Percentiles rank a stretch among this genome's conserved stretches.
Conservation (phyloP, 192 early-diverging fungal species). For the Ambispora gerdemannii region DNA sequence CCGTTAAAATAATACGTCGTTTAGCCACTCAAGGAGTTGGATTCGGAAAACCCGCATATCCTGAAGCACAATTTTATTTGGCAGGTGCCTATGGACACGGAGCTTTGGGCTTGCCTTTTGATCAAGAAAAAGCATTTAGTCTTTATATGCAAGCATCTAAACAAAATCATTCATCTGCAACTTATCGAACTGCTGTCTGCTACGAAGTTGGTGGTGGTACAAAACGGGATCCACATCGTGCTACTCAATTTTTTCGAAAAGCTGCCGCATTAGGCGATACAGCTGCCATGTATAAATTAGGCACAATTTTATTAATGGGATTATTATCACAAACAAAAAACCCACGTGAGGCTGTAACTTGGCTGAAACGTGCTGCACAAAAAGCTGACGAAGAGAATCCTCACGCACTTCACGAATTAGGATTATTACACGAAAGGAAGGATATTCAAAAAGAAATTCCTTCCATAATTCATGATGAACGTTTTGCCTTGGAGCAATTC, state of each 20-base stretch:
- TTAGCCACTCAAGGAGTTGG: slow-evolving; percentile 65
- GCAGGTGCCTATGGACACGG: slow-evolving; percentile 89
- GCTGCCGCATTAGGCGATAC: slow-evolving; percentile 87
- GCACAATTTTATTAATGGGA: slow-evolving; percentile 87
- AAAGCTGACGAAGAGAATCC: slow-evolving; percentile 89
- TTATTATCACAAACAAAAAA: slow-evolving; percentile 68
- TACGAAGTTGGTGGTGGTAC: slow-evolving; percentile 96
- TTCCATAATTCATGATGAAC: slow-evolving; percentile 71
- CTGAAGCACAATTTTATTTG: slow-evolving; percentile 91
- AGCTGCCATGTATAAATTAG: slow-evolving; percentile 96
- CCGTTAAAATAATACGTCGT: slow-evolving; percentile 82
- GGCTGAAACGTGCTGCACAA: slow-evolving; percentile 90
- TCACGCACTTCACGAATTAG: slow-evolving; percentile 92
- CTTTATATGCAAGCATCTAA: slow-evolving; percentile 92
- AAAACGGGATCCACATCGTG: slow-evolving; percentile 72
- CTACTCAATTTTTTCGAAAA: slow-evolving; percentile 91
- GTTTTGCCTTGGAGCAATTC: slow-evolving; percentile 89
- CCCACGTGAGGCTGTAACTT: slow-evolving; percentile 89
- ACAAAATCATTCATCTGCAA: slow-evolving; percentile 85
- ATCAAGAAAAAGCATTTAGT: slow-evolving; percentile 87
- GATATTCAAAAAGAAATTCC: slow-evolving; percentile 59
- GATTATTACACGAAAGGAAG: slow-evolving; percentile 74
- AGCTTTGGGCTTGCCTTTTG: slow-evolving; percentile 68
- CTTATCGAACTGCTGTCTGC: slow-evolving; percentile 93
- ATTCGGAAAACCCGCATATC: slow-evolving; percentile 66